These are phyloP conservation scores for Mortierella sp. DNA, from an alignment of 371 early-diverging fungal genomes.

Conservation along the genomic window DNA sequence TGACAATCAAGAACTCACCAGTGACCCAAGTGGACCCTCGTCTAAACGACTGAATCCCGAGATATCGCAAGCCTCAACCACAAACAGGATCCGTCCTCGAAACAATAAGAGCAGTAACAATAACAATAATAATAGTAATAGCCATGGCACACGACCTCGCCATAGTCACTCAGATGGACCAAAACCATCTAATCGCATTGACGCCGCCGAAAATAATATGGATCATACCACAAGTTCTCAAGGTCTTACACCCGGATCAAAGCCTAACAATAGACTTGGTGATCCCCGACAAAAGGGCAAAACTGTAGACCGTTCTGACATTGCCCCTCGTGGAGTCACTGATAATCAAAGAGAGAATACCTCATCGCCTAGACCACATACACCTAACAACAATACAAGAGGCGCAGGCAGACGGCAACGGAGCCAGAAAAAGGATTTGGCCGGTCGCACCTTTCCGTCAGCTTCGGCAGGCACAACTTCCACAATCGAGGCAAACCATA, in stretches of 20 bases:
- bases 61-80: neutral
- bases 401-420: neutral
- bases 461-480: neutral
- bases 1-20: neutral
- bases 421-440: constrained; percentile 17
- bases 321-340: neutral
- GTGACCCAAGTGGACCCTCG: neutral
- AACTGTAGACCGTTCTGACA: neutral
- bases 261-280: neutral
- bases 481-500: neutral
- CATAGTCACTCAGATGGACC: neutral
- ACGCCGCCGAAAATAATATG: neutral
- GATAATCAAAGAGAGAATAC: neutral
- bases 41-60: neutral
- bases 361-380: neutral
- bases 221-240: neutral
- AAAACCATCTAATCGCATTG: neutral
- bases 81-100: neutral
- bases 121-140: constrained; percentile 7
- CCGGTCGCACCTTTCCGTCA: constrained; percentile 13
- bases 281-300: neutral
- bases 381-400: neutral
- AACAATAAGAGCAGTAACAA: constrained; percentile 8
- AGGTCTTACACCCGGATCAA: neutral
- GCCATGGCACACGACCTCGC: neutral